Percentiles rank a stretch among this genome's conserved stretches.
These are phyloP conservation scores for Flaveria trinervia DNA, from an alignment of 129 eudicot species.

Conservation along the genomic window DNA sequence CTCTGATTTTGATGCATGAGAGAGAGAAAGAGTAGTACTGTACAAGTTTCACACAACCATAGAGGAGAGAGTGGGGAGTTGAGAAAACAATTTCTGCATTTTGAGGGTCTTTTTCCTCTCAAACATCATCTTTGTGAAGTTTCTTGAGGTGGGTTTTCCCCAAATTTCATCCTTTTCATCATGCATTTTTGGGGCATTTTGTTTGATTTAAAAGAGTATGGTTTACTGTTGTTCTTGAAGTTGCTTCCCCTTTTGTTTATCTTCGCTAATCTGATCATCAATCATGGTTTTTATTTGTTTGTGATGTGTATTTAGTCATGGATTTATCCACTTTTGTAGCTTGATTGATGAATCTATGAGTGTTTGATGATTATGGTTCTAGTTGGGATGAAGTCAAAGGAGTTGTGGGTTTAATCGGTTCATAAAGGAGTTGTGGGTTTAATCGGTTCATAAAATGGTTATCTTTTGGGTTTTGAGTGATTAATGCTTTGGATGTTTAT, in stretches of 20 bases:
- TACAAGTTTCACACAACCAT: constrained; percentile 43
- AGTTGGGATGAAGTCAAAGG: neutral
- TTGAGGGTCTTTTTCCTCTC: constrained; percentile 35
- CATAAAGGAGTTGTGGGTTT: constrained; percentile 26
- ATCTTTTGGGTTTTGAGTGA: constrained; percentile 16
- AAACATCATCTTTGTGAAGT: constrained; percentile 35
- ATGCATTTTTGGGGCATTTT: constrained; percentile 27
- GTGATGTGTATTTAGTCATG: constrained; percentile 7
- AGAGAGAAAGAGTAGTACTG: constrained; percentile 41
- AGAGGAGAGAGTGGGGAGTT: constrained; percentile 37
- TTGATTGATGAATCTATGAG: too few species aligned
- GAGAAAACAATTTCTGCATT: constrained; percentile 41
- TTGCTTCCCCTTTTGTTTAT: constrained; percentile 16
- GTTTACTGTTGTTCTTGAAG: constrained; percentile 13
- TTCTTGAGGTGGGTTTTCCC: constrained; percentile 41
- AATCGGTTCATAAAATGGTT: constrained; percentile 25
- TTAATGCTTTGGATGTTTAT: neutral
- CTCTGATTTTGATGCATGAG: constrained; percentile 81
- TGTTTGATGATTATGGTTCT: too few species aligned
- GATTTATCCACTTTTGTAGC: constrained; percentile 20
- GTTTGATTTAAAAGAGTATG: constrained; percentile 25
- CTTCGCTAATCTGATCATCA: constrained; percentile 6
- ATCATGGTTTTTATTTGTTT: constrained; percentile 17
- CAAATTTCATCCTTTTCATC: constrained; percentile 20
- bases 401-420: constrained; percentile 31